Percentiles rank a stretch among this genome's conserved stretches.
These are phyloP conservation scores for Solanum hybrid DNA, from an alignment of 305 asterid genomes.

Conservation along the genomic window DNA sequence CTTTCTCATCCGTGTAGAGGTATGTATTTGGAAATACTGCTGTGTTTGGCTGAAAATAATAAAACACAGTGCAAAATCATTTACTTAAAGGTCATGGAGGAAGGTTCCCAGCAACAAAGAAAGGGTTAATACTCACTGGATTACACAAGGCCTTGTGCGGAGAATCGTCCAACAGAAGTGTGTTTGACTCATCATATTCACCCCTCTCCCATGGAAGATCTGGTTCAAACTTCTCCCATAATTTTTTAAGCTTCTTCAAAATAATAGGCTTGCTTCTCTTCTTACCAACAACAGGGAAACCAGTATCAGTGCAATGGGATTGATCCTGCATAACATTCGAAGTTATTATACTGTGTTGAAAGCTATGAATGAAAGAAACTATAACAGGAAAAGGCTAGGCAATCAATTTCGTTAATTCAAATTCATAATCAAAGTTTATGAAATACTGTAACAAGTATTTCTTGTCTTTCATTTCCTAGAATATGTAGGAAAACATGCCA, in stretches of 20 bases:
- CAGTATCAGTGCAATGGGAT: slow-evolving; percentile 14
- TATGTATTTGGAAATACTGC: slow-evolving; percentile 71
- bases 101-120: neutral
- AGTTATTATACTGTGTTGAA: neutral
- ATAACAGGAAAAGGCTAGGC: neutral
- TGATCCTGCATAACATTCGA: slow-evolving; percentile 52
- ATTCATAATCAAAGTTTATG: neutral
- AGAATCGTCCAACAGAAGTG: slow-evolving; percentile 73
- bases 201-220: slow-evolving; percentile 79
- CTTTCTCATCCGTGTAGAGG: slow-evolving; percentile 32
- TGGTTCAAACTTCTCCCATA: slow-evolving; percentile 66
- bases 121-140: slow-evolving; percentile 49
- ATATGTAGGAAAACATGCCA: neutral
- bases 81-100: neutral
- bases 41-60: slow-evolving; percentile 47
- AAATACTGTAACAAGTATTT: neutral
- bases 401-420: neutral
- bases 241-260: slow-evolving; percentile 59
- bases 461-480: neutral
- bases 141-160: slow-evolving; percentile 70
- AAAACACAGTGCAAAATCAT: slow-evolving; percentile 4
- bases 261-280: slow-evolving; percentile 45
- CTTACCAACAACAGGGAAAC: slow-evolving; percentile 8
- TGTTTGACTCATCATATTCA: slow-evolving; percentile 64
- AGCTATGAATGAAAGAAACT: neutral